Evolutionary conservation across 139 green algal genomes (phyloP).

Genomic region (Zygnema circumcarinatum): DNA sequence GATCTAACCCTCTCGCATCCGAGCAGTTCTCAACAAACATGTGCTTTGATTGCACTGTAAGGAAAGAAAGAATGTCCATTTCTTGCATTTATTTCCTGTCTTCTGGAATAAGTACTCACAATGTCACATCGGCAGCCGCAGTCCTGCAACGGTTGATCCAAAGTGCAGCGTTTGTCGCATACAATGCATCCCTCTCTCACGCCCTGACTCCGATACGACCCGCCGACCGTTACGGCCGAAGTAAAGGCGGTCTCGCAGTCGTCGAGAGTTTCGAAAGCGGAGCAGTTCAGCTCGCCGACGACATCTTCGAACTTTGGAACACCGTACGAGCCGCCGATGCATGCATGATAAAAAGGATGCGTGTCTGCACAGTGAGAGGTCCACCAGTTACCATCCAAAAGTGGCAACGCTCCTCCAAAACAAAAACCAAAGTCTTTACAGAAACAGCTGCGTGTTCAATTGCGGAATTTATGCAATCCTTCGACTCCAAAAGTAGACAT

Average conservation of each 20-base stretch:
- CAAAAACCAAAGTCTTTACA: not conserved
- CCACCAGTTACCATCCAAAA: no score
- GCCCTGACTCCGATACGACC: not conserved
- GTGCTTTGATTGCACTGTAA: no score
- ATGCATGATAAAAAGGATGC: not conserved
- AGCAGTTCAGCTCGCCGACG: not conserved
- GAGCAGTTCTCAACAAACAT: not conserved
- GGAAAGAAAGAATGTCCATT: not conserved
- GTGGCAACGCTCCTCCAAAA: not conserved
- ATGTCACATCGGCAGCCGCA: not conserved
- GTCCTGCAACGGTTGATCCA: not conserved
- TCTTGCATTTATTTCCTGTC: no score
- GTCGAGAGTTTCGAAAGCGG: not conserved
- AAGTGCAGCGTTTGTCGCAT: conserved; percentile 14
- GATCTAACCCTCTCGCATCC: not conserved
- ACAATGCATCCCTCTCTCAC: not conserved
- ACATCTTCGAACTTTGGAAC: not conserved
- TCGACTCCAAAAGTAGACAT: not conserved
- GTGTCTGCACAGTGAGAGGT: no score
- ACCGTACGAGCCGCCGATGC: not conserved
- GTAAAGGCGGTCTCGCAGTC: not conserved
- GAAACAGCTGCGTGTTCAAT: not conserved
- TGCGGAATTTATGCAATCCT: not conserved
- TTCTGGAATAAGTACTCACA: no score
- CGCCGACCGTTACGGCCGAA: not conserved